Evolutionary conservation across 176 grass and related monocot genomes (phyloP).

Genomic region (Lolium multiflorum): DNA sequence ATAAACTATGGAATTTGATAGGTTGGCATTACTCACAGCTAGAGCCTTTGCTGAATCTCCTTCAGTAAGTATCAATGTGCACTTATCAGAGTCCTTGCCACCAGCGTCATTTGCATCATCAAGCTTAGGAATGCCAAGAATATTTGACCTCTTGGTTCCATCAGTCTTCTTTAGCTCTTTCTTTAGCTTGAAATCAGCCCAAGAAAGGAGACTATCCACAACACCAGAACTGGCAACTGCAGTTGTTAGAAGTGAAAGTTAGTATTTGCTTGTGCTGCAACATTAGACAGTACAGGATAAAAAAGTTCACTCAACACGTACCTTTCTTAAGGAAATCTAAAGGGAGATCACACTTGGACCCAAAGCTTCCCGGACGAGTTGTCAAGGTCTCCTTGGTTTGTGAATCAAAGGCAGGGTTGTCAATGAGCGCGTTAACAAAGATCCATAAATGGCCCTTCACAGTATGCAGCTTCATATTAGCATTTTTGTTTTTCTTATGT

Average conservation of each 20-base stretch:
- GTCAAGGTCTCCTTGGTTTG: slow-evolving; percentile 98
- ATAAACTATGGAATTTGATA: background rate
- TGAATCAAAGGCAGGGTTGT: slow-evolving; percentile 97
- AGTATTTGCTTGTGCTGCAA: background rate
- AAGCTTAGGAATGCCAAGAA: slow-evolving; percentile 80
- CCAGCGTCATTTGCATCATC: slow-evolving; percentile 98
- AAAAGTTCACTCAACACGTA: slow-evolving; percentile 24
- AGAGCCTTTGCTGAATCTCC: slow-evolving; percentile 98
- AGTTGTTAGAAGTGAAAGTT: slow-evolving; percentile 26
- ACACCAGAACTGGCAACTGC: slow-evolving; percentile 71
- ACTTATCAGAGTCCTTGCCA: slow-evolving; percentile 68
- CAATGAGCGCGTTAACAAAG: slow-evolving; percentile 88
- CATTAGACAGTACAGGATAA: background rate
- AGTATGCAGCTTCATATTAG: slow-evolving; percentile 77
- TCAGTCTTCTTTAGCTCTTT: slow-evolving; percentile 97
- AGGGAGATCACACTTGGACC: slow-evolving; percentile 79
- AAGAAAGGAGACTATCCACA: slow-evolving; percentile 70
- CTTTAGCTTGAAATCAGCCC: slow-evolving; percentile 89
- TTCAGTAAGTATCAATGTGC: slow-evolving; percentile 94
- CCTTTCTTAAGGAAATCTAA: slow-evolving; percentile 70
- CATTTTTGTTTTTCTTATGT: slow-evolving; percentile 94
- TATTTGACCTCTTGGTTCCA: slow-evolving; percentile 71
- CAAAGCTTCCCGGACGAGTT: slow-evolving; percentile 84
- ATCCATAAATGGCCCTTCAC: slow-evolving; percentile 89
- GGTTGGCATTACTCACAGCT: slow-evolving; percentile 59